Base-by-base conservation (phyloP, 257 asterid genomes). In the Primulina tabacum region DNA sequence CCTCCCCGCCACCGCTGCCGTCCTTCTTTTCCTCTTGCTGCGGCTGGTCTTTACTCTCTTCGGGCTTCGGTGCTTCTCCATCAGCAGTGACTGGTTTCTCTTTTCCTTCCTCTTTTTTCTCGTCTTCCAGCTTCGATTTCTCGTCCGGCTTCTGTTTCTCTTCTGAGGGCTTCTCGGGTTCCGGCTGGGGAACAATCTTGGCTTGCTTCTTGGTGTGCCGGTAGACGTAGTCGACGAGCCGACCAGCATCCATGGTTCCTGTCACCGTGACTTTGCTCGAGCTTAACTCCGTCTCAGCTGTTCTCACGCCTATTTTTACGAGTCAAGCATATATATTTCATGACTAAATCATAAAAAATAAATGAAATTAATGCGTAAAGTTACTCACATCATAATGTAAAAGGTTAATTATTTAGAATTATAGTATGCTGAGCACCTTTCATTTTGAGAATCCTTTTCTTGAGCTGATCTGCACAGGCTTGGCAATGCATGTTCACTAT, bases 401-500 rank as follows among this genome's bases (percentile, higher is more conserved):
- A 3, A 7, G 7, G 7, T 47, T 47, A 4, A 47, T 47, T 24
- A 24, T 24, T 24, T 4, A 47, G 12, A 12, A 3, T 47, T 47
- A 14, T 47, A 9, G 2, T 47, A 38, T 38, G 9, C 8, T 9
- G 4, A 38, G 11, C 14, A 89, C 98, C 98, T 89, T 78, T 92
- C 96, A 89, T 88, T 86, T 90, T 83, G 76, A 92, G 97, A 64
- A 92, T 88, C 77, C 83, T 88, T 71, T 81, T 88, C 86, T 89
- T 89, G 65, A 92, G 93, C 71, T 92, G 98, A 6, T 75, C 75
- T 0, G 98, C 95, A 72, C 98, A 92, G 10, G 98, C 96, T 74
- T 82, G 92, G 64, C 98, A 92, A 43, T 92, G 98, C 96, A 92
- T 88, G 81, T 89, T 89, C 16, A 89, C 96, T 24, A 78, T 84